Evolutionary conservation across 306 rosid species (phyloP), one percentile per base, ranked within the genome.

Genomic region (Cucurbita ficifolia): DNA sequence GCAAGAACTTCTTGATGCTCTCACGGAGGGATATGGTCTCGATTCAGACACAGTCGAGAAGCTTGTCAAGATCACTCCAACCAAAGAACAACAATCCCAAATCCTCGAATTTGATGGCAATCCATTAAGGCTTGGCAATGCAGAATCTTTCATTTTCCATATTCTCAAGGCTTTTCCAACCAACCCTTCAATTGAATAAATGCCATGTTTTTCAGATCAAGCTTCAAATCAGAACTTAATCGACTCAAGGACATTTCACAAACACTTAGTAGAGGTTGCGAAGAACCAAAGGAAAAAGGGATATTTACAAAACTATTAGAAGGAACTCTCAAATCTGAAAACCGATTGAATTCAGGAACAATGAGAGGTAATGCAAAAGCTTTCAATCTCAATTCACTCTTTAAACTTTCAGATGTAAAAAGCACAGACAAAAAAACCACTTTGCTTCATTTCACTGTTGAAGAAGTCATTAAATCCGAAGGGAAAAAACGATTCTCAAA

Each of bases 321-420:
- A 75, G 97, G 92, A 38, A 87, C 91, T 80, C 92, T 94, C 82
- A 94, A 87, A 80, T 89, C 98, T 4, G 95, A 96, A 50, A 90
- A 90, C 71, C 73, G 87, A 45, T 83, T 93, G 98, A 93, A 93
- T 79, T 89, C 91, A 19, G 98, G 97, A 75, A 93, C 98, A 48
- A 73, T 88, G 4, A 83, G 97, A 80, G 98, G 96, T 38, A 85
- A 85, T 76, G 95, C 95, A 7, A 88, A 86, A 77, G 98, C 90
- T 8, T 94, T 94, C 88, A 86, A 94, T 77, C 82, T 90, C 16
- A 82, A 67, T 24, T 75, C 97, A 60, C 97, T 94, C 38, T 70
- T 78, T 52, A 94, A 86, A 68, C 90, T 90, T 56, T 82, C 96
- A 76, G 92, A 86, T 72, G 85, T 94, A 9, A 90, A 86, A 85